These are phyloP conservation scores for Eucalyptus caleyi DNA, from an alignment of 345 rosid genomes.

Conservation along the genomic window DNA sequence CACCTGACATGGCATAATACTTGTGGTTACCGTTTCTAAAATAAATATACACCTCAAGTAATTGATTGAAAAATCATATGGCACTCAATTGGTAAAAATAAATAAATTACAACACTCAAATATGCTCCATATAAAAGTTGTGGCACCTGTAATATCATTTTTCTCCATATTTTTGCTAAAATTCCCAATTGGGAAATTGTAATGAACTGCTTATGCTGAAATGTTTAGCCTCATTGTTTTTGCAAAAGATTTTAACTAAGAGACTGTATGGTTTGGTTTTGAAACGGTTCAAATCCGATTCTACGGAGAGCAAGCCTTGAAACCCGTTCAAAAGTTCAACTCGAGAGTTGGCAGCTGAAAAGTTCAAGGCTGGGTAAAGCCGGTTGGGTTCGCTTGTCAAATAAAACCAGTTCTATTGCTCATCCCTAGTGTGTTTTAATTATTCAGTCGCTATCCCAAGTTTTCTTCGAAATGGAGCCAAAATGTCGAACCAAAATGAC, in stretches of 20 bases:
- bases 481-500: not conserved
- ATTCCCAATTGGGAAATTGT: not conserved
- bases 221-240: no score
- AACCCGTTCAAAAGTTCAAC: not conserved
- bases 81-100: not conserved
- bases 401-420: not conserved
- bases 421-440: not conserved
- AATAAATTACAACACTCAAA: not conserved
- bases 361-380: not conserved
- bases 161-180: not conserved
- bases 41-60: not conserved
- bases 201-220: not conserved
- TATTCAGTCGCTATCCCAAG: not conserved
- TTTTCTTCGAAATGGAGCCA: not conserved
- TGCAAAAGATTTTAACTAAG: not conserved
- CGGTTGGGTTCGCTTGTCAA: not conserved
- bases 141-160: not conserved
- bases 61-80: not conserved
- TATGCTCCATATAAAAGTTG: not conserved
- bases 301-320: not conserved
- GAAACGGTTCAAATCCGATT: not conserved
- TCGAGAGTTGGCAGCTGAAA: not conserved
- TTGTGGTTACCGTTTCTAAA: fast-evolving
- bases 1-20: not conserved
- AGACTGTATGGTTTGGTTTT: not conserved